Evolutionary conservation across 176 grass and related monocot species (phyloP), one percentile per base, ranked within the genome.

Genomic region (Musa itinerans): DNA sequence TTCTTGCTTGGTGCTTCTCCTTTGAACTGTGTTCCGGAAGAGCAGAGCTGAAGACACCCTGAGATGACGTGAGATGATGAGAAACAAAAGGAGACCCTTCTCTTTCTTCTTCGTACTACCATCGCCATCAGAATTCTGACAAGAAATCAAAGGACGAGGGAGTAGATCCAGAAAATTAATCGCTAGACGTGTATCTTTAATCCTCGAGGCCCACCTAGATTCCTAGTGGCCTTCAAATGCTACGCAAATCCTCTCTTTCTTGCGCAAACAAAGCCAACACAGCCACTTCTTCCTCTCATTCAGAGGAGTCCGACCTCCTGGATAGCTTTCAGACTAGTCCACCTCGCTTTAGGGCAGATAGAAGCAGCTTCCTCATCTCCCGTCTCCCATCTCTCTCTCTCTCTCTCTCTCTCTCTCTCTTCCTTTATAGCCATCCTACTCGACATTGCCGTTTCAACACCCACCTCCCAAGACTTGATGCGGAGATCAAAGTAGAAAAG

Each of bases 111-210:
- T 75, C 34, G 34, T 43, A 75, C 73, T 10, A 19, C 73, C 19
- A 50, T 76, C 56, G 11, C 17, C 22, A 64, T 76, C 57, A 76
- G 49, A 1, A 26, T 50, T 63, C 74, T 76, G 74, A 64, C 55
- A 63, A 22, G 10, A 17, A 43, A 43, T 50, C 23, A 52, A 63
- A 76, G 15, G 74, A 56, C 56, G 63, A 64, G 15, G 17, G 27
- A 64, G 26, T 25, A 49, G 65, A 21, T 11, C 6, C 50, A 72
- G 19, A 16, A 67, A 25, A 23, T 27, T 8, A 17, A 34, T 9
- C 23, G 9, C 11, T 58, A 29, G 24, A 24, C 12, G 12, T 34
- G 11, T 56, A 10, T 8, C 15, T 19, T 11, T 54, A 2, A 55
- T 10, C 13, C 52, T 43, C 34, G 34, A 43, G 34, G 3, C 34